Evolutionary conservation across 345 rosid genomes (phyloP).

Genomic region (Crucihimalaya himalaica): DNA sequence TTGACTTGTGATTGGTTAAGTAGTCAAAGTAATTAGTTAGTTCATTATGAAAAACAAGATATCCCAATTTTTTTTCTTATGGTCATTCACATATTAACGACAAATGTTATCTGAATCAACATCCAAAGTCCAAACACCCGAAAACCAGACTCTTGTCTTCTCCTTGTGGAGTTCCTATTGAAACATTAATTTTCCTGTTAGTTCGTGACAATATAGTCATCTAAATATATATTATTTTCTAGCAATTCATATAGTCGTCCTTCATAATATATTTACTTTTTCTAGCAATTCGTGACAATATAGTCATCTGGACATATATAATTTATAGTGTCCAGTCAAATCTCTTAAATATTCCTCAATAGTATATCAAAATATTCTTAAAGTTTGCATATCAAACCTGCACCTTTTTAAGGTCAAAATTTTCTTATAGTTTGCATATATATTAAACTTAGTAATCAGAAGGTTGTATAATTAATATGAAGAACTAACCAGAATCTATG

Average conservation of each 20-base stretch:
- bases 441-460: not conserved
- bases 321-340: not conserved
- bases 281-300: no score
- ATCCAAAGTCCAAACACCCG: constrained; percentile 33
- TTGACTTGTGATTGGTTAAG: constrained; percentile 26
- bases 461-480: not conserved
- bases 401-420: no score
- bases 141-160: constrained; percentile 36
- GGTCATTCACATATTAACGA: constrained; percentile 12
- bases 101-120: constrained; percentile 28
- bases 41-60: constrained; percentile 2
- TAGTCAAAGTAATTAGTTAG: constrained; percentile 24
- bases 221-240: not conserved
- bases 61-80: not conserved
- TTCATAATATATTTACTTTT: not conserved
- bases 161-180: not conserved
- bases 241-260: not conserved
- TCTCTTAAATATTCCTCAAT: not conserved
- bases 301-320: no score
- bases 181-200: not conserved
- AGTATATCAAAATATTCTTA: not conserved
- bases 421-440: no score
- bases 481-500: not conserved
- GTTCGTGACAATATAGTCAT: not conserved
- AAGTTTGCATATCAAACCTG: not conserved